Base-by-base conservation (phyloP, 23 red algal species). In the Gracilaria gracilis region DNA sequence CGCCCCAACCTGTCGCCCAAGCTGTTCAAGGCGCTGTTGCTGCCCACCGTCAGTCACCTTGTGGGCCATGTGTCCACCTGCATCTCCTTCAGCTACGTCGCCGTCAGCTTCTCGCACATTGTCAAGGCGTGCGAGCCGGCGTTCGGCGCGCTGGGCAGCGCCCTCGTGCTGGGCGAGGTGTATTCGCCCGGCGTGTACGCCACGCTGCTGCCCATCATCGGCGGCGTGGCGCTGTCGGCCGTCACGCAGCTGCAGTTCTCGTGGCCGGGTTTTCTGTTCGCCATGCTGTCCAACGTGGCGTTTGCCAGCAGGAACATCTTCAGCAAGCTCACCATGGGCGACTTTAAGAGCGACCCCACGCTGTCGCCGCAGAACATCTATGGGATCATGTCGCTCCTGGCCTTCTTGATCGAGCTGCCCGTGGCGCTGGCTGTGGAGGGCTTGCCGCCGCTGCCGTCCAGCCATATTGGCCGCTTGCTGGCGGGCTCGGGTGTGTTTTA, bases 111-210 rank as follows among this genome's bases (percentile, higher is more conserved):
- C 71, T 90, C 96, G 61, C 96, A 98, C 75, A 94, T 98, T 48
- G 93, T 98, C 84, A 98, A 98, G 89, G 88, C 96, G 51, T 88
- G 88, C 19, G 96, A 98, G 73, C 96, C 96, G 9, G 93, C 93
- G 15, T 79, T 98, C 34, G 87, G 88, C 20, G 93, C 93, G 11
- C 80, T 95, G 15, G 93, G 88, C 24, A 82, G 88, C 24, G 96
- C 96, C 11, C 67, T 96, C 2, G 87, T 98, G 39, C 91, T 98
- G 31, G 88, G 89, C 20, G 93, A 95, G 37, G 67, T 88, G 25
- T 98, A 92, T 75, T 85, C 89, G 48, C 83, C 82, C 39, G 65
- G 70, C 11, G 94, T 95, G 13, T 98, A 98, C 49, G 58, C 86
- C 42, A 88, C 93, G 15, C 75, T 98, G 83, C 24, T 98, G 20